Evolutionary conservation across 768 basidiomycete genomes (phyloP).

Genomic region (Kwoniella heveanensis): DNA sequence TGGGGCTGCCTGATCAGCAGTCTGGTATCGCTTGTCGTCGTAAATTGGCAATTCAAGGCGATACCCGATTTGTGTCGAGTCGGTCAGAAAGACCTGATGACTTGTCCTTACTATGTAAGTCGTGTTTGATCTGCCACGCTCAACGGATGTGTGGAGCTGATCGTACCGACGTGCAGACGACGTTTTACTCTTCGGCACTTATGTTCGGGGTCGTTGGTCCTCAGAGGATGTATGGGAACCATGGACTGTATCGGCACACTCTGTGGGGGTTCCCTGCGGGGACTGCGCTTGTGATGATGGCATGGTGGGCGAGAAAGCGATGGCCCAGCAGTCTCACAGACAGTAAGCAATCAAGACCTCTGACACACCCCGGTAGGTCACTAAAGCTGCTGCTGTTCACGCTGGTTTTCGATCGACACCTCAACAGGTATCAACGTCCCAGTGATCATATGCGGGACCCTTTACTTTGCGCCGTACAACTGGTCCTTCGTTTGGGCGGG

Average conservation of each 20-base stretch:
- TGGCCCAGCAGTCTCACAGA: slow-evolving; percentile 59
- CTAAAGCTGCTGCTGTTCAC: too few species aligned
- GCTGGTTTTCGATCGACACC: too few species aligned
- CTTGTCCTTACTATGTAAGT: slow-evolving; percentile 66
- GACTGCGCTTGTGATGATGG: slow-evolving; percentile 71
- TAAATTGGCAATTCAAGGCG: slow-evolving; percentile 53
- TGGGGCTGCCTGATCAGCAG: slow-evolving; percentile 44
- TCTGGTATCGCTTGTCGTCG: slow-evolving; percentile 56
- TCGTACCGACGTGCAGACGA: slow-evolving; percentile 28
- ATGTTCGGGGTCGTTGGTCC: slow-evolving; percentile 56
- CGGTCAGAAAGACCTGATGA: slow-evolving; percentile 51
- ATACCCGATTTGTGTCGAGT: slow-evolving; percentile 57
- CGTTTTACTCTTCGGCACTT: slow-evolving; percentile 56
- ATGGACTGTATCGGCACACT: slow-evolving; percentile 60
- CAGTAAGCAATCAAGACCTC: slow-evolving; percentile 7
- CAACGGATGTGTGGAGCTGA: neutral
- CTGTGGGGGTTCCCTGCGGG: slow-evolving; percentile 75
- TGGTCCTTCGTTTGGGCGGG: slow-evolving; percentile 31
- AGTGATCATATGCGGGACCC: slow-evolving; percentile 68
- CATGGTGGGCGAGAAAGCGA: slow-evolving; percentile 67
- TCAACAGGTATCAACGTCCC: slow-evolving; percentile 58
- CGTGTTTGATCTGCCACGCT: too few species aligned
- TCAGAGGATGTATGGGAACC: slow-evolving; percentile 52
- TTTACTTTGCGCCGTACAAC: slow-evolving; percentile 63
- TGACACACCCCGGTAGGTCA: too few species aligned